phyloP scores from a whole-genome alignment of 352 stramenopile species.

The Phytophthora macrochlamydospora region DNA sequence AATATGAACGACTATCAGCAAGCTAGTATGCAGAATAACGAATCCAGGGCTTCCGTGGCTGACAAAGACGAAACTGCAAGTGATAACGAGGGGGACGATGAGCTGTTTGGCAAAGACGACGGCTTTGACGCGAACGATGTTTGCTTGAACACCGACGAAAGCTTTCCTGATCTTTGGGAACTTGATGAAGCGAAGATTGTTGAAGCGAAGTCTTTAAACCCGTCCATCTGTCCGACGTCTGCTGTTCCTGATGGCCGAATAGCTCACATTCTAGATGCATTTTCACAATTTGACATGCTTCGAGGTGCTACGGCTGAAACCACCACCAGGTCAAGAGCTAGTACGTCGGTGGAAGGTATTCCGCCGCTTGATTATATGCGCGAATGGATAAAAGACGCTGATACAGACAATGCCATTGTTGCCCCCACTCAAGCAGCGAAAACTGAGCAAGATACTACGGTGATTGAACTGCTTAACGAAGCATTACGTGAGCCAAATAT shows the following conservation, averaged over 20 bases:
- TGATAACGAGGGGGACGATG: neutral
- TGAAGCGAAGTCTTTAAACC: neutral
- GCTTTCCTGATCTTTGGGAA: neutral
- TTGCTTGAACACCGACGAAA: neutral
- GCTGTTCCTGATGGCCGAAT: neutral
- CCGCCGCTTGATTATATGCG: neutral
- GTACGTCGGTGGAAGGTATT: neutral
- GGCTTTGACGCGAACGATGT: neutral
- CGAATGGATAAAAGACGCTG: constrained; percentile 3
- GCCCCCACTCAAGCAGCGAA: neutral
- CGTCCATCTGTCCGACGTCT: neutral
- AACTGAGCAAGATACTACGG: neutral
- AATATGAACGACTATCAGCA: constrained; percentile 2
- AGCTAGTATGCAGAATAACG: neutral
- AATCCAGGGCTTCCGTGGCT: neutral
- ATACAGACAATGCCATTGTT: constrained; percentile 1
- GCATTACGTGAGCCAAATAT: neutral
- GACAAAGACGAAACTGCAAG: neutral
- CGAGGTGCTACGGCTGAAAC: too few species aligned
- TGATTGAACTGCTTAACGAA: constrained; percentile 6
- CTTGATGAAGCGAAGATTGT: neutral
- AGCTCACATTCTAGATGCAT: constrained; percentile 3
- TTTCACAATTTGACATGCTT: neutral
- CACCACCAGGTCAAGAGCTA: neutral
- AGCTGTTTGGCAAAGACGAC: constrained; percentile 1